Conservation (phyloP, 345 rosid genomes). For the Hirschfeldia incana region DNA sequence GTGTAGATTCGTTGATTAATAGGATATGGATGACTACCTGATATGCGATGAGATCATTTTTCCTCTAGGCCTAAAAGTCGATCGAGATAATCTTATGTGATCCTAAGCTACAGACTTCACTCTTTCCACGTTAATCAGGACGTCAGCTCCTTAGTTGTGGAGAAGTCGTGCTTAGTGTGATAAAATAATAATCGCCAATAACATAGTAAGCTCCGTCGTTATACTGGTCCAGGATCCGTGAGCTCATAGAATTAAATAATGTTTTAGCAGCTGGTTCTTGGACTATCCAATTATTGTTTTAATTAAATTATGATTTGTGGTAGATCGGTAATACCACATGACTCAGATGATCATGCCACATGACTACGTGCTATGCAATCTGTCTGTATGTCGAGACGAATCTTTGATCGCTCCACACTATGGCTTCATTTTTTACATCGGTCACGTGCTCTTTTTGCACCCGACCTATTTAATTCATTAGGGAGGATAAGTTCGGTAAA, state of each 20-base stretch:
- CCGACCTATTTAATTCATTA: constrained; percentile 8
- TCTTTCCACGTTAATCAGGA: too few relatives aligned
- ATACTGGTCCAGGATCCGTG: neutral
- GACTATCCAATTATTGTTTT: neutral
- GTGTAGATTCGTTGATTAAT: too few relatives aligned
- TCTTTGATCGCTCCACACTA: constrained; percentile 25
- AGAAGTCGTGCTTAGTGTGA: too few relatives aligned
- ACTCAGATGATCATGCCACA: constrained; percentile 31
- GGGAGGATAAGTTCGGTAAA: neutral
- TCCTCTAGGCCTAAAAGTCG: too few relatives aligned
- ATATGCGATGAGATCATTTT: too few relatives aligned
- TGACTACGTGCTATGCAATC: neutral
- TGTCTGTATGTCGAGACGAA: constrained; percentile 14
- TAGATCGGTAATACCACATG: constrained; percentile 25
- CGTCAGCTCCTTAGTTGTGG: too few relatives aligned
- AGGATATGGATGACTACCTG: too few relatives aligned
- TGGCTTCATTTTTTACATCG: constrained; percentile 9
- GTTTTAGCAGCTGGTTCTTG: neutral
- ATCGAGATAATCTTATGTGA: too few relatives aligned
- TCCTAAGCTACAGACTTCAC: too few relatives aligned
- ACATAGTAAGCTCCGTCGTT: neutral
- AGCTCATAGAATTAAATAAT: neutral
- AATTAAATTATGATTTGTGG: neutral
- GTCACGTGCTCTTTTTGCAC: constrained; percentile 25
- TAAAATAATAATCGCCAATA: too few relatives aligned